Evolutionary conservation across 805 yeast genomes (phyloP).

Genomic region (Barnettozyma sucrosica): DNA sequence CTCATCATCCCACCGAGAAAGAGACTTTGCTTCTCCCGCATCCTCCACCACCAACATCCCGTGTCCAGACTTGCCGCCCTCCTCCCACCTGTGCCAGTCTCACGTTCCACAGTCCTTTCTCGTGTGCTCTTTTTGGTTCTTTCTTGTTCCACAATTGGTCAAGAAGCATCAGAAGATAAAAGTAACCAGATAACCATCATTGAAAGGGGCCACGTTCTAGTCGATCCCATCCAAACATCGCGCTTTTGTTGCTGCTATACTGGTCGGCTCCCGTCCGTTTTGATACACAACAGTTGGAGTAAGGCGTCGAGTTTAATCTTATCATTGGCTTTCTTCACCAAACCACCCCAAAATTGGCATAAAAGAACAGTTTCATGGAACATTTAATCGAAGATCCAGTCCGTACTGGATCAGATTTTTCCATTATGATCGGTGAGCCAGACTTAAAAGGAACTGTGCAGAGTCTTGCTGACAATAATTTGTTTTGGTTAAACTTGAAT

Average conservation of each 20-base stretch:
- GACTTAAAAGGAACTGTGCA: not conserved
- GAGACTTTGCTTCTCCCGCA: slow-evolving; percentile 1
- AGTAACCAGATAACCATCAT: not conserved
- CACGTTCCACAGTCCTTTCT: not conserved
- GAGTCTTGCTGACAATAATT: slow-evolving; percentile 7
- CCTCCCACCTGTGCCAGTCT: not conserved
- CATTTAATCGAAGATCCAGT: not conserved
- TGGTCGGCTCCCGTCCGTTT: not conserved
- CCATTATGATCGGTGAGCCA: not conserved
- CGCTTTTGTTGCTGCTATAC: not conserved
- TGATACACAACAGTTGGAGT: not conserved
- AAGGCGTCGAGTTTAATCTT: not conserved
- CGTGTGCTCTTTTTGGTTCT: not conserved
- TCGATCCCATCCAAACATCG: not conserved
- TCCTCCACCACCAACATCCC: not conserved
- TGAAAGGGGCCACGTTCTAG: not conserved
- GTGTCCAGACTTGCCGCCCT: not conserved
- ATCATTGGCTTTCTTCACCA: not conserved
- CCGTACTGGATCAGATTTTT: not conserved
- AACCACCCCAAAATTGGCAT: not conserved
- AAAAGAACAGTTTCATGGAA: not conserved
- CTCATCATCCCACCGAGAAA: not conserved
- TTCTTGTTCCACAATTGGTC: not conserved
- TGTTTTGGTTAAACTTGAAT: slow-evolving; percentile 7
- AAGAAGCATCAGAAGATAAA: not conserved